phyloP scores from a whole-genome alignment of 805 yeast genomes.

The Saccharomycopsis guyanensis region DNA sequence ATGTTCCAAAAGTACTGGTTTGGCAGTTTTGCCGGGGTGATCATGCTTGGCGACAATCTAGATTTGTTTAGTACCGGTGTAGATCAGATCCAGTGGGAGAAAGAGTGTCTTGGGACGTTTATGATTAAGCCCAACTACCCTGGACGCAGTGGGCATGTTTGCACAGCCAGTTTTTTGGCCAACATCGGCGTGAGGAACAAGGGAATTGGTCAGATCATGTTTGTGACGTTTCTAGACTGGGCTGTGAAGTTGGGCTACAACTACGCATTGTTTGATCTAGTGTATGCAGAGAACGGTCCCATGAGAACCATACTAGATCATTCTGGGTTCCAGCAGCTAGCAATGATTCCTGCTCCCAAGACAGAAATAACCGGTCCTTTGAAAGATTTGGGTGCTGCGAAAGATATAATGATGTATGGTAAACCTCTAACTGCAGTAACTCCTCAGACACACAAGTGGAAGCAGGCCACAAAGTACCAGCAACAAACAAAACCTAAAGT shows the following conservation, averaged over 20 bases:
- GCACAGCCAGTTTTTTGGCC: slow-evolving; percentile 81
- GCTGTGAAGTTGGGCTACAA: slow-evolving; percentile 85
- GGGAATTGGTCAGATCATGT: slow-evolving; percentile 81
- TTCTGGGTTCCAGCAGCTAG: slow-evolving; percentile 68
- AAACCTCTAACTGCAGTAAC: slow-evolving; percentile 60
- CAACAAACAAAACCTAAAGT: too few relatives aligned
- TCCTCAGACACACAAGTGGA: too few relatives aligned
- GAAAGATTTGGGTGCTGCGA: slow-evolving; percentile 76
- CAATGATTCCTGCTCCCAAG: slow-evolving; percentile 55
- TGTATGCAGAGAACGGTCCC: slow-evolving; percentile 81
- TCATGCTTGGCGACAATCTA: slow-evolving; percentile 70
- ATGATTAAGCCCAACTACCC: slow-evolving; percentile 84
- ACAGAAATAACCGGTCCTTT: slow-evolving; percentile 89
- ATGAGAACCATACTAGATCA: slow-evolving; percentile 74
- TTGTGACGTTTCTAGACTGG: slow-evolving; percentile 85
- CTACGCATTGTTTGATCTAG: slow-evolving; percentile 73
- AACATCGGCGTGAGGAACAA: slow-evolving; percentile 89
- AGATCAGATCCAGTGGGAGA: slow-evolving; percentile 68
- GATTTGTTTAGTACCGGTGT: slow-evolving; percentile 28
- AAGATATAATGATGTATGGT: slow-evolving; percentile 83
- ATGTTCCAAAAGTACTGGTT: slow-evolving; percentile 86
- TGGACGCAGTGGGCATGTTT: slow-evolving; percentile 88
- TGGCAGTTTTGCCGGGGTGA: slow-evolving; percentile 69
- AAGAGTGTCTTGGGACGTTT: slow-evolving; percentile 85
- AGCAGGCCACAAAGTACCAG: too few relatives aligned